Base-by-base conservation (phyloP, 805 yeast genomes). In the Starmerella floricola region DNA sequence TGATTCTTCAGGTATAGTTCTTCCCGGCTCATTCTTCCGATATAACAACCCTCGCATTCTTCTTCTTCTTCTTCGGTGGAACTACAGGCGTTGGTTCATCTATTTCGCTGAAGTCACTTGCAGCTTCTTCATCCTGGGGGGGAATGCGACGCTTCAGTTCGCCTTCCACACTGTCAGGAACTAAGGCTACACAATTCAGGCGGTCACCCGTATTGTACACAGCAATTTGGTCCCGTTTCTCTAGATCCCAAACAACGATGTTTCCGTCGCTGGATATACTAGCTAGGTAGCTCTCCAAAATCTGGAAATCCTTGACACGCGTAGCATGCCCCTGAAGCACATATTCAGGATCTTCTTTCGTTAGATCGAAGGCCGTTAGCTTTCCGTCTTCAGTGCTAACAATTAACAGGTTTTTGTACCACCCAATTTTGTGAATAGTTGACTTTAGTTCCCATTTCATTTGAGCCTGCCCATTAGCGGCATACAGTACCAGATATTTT, bases 181-280 rank as follows among this genome's bases (percentile, higher is more conserved):
- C 58, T 41, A 81, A 71, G 12, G 79, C 72, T 18, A 86, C 77
- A 63, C 95, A 88, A 60, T 84, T 88, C 48, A 91, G 70, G 55
- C 98, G 71, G 62, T 91, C 97, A 11, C 93, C 94, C 17, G 88
- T 73, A 49, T 79, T 84, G 59, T 86, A 88, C 3, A 85, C 91
- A 0, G 95, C 96, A 19, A 86, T 72, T 60, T 86, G 94, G 30
- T 83, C 93, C 53, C 71, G 69, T 2, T 65, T 55, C 1, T 63
- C 58, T 57, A 79, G 63, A 57, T 87, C 80, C 95, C 96, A 88
- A 2, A 88, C 81, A 6, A 91, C 94, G 40, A 88, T 79, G 55
- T 74, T 81, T 20, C 97, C 97, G 61, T 88, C 97, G 0, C 96
- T 83, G 0, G 95, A 83, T 11, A 86, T 83, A 2, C 94, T 79